Evolutionary conservation across 192 early-diverging fungal species (phyloP), one percentile per base, ranked within the genome.

Genomic region (Mortierella antarctica): DNA sequence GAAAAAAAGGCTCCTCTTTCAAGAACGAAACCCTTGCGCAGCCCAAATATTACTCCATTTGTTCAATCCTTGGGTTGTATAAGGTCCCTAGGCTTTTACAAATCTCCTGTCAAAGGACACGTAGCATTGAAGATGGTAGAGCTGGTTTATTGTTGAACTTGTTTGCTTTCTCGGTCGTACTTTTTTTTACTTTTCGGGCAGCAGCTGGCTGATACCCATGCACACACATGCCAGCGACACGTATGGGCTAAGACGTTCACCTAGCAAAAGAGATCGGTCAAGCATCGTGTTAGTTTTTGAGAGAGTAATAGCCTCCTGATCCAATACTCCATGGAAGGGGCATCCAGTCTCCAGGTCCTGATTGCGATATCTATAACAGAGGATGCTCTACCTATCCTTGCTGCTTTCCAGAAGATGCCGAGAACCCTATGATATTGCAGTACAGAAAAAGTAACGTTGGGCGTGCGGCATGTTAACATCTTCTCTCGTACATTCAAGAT

Each of bases 331-430:
- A 31, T 31, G 31, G 3, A n/a, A n/a, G n/a, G 31, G 31, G 3
- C 44, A 2, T 42, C 21, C 51, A 55, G 12, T 18, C 15, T 44
- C 53, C 3, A 7, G 50, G 13, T 47, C 15, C 39, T 40, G 45
- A 14, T n/a, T 0, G 3, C 3, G 15, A 47, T 42, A 57, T 9
- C 1, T 13, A 64, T 2, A 56, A 45, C 42, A 60, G 7, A 70
- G 14, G 48, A 6, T 41, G 14, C 23, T 60, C 50, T 89, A 92
- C 92, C 94, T 81, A 99, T 95, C 73, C 96, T 88, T 39, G 96
- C 96, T 17, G 90, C 88, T 82, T 99, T 99, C 96, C 96, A 99
- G 71, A 99, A 93, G 56, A 98, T 80, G 17, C 97, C 96, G 40
- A 94, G 74, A 31, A 97, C 66, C 18, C 92, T 91, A 81, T 40